These are phyloP conservation scores for Exophiala bonariae DNA, from an alignment of 2,329 filamentous ascomycete genomes.

Conservation along the genomic window DNA sequence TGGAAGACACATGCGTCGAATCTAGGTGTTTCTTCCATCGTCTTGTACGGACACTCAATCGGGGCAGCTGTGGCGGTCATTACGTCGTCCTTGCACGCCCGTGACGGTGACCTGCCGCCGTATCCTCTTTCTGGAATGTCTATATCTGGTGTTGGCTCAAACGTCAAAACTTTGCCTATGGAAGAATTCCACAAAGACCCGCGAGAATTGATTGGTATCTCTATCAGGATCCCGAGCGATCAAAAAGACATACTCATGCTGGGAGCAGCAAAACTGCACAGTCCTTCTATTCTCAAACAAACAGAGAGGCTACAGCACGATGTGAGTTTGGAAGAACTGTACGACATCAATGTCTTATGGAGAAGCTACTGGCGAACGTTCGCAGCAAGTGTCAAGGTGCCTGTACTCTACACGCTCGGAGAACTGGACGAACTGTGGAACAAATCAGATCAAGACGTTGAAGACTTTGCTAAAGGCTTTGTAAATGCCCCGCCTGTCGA, in stretches of 20 bases:
- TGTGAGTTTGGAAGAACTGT: neutral
- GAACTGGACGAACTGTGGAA: constrained; percentile 8
- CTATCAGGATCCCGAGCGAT: neutral
- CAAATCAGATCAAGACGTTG: neutral
- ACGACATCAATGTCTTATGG: constrained; percentile 9
- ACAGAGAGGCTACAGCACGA: neutral
- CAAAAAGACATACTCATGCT: neutral
- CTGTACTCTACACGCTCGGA: constrained; percentile 6
- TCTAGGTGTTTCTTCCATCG: constrained; percentile 1
- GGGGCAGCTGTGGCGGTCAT: constrained; percentile 6
- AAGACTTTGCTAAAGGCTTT: constrained; percentile 3
- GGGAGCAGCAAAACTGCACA: neutral
- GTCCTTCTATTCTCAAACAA: neutral
- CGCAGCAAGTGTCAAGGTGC: constrained; percentile 2
- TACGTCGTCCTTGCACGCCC: neutral
- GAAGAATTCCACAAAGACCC: neutral
- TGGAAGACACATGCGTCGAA: constrained; percentile 1
- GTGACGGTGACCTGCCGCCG: neutral
- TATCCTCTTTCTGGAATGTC: constrained; percentile 7
- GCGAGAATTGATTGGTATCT: neutral
- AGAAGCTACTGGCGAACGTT: constrained; percentile 6
- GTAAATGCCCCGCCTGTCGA: constrained; percentile 3
- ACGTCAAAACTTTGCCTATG: neutral
- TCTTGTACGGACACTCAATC: constrained; percentile 8
- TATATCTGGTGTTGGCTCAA: neutral